phyloP scores from a whole-genome alignment of 225 moss, liverwort and hornwort species.

The Bryum argenteum region DNA sequence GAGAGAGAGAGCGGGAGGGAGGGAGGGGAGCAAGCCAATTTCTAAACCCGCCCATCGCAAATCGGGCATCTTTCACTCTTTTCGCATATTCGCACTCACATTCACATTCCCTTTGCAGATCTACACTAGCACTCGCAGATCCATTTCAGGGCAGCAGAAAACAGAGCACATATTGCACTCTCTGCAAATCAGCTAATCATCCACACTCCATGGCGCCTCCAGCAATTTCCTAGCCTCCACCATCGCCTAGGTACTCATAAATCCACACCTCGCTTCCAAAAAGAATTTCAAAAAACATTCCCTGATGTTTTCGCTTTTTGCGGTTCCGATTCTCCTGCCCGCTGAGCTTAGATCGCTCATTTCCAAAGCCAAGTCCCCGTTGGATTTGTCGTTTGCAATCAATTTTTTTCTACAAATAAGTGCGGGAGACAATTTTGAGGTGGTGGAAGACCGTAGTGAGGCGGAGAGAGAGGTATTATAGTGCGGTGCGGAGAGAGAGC shows the following conservation, averaged over 20 bases:
- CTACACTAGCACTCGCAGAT: too few relatives aligned
- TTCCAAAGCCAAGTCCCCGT: not conserved
- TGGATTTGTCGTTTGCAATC: conserved; percentile 23
- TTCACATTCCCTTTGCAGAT: conserved; percentile 2
- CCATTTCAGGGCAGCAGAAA: too few relatives aligned
- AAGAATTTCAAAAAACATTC: not conserved
- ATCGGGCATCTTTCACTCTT: conserved; percentile 16
- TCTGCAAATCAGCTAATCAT: too few relatives aligned
- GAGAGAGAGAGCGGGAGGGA: not conserved
- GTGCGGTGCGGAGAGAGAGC: conserved; percentile 7
- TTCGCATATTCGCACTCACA: conserved; percentile 7
- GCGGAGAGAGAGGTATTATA: conserved; percentile 10
- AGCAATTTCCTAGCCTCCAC: not conserved
- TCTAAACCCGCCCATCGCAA: conserved; percentile 20
- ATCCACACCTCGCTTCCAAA: not conserved
- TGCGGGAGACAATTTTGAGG: conserved; percentile 11
- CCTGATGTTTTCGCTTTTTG: conserved; percentile 11
- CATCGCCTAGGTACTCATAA: conserved; percentile 25
- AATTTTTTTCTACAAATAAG: not conserved
- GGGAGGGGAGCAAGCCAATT: not conserved
- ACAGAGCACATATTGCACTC: too few relatives aligned
- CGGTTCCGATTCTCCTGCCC: not conserved
- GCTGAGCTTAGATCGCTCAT: conserved; percentile 22
- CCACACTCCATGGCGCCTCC: not conserved
- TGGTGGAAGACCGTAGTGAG: conserved; percentile 1